Evolutionary conservation across 2,329 filamentous ascomycete genomes (phyloP).

Genomic region (Hypoxylon sp.): DNA sequence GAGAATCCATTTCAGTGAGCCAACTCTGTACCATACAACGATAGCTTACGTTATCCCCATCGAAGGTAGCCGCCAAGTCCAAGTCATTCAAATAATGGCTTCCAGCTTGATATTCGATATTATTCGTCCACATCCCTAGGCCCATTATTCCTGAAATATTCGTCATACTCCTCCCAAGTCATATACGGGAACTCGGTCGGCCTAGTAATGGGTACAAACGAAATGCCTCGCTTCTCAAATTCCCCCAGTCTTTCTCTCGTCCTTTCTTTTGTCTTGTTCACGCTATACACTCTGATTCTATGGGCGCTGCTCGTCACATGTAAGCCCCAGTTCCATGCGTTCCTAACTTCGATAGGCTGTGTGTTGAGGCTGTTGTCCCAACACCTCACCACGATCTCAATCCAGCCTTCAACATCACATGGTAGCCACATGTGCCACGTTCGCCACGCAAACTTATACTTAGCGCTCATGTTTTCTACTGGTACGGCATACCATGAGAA

Average conservation of each 20-base stretch:
- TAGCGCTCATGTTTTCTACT: conserved; percentile 70
- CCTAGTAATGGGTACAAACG: conserved; percentile 67
- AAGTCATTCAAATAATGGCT: neutral
- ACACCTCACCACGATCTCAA: conserved; percentile 70
- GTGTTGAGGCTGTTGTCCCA: conserved; percentile 76
- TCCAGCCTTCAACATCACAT: conserved; percentile 73
- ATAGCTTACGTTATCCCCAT: neutral
- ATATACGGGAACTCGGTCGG: conserved; percentile 48
- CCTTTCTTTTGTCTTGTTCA: conserved; percentile 66
- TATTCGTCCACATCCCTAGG: conserved; percentile 49
- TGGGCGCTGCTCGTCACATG: conserved; percentile 76
- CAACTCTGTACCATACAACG: neutral
- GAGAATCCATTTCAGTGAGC: neutral
- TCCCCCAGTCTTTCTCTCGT: conserved; percentile 67
- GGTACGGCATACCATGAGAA: conserved; percentile 76
- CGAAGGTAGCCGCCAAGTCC: neutral
- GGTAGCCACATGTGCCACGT: conserved; percentile 75
- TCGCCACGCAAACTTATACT: conserved; percentile 75
- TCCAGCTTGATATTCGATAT: neutral
- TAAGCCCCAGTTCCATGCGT: conserved; percentile 75
- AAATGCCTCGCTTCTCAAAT: conserved; percentile 64
- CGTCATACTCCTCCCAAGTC: conserved; percentile 49
- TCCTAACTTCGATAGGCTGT: conserved; percentile 68
- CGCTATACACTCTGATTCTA: conserved; percentile 73
- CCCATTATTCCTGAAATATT: conserved; percentile 45